Evolutionary conservation across 345 rosid genomes (phyloP), one percentile per base, ranked within the genome.

Genomic region (Psidium guajava): DNA sequence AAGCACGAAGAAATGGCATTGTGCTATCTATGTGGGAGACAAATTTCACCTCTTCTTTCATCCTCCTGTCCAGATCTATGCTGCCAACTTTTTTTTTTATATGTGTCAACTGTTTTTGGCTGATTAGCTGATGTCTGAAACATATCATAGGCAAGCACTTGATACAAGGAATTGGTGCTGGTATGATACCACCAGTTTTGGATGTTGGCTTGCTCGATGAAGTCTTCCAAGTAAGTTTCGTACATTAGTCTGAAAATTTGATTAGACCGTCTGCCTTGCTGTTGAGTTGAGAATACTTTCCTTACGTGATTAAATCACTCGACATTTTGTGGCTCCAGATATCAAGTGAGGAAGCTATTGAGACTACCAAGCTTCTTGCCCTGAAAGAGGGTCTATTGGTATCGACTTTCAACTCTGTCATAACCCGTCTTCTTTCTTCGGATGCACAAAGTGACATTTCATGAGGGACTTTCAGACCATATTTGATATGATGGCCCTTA

Each of bases 151-250:
- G 95, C 80, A 77, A 81, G 53, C 95, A 93, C 89, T 56, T 81
- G 86, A 93, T 94, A n/a, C 88, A 92, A 83, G 97, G 95, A 73
- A 87, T 93, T 87, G 95, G 95, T 13, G 91, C 93, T 81, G 95
- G 94, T 73, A 4, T 91, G 55, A 81, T 94, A 58, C 92, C 92
- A n/a, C 52, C 69, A 59, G 86, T 91, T 75, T 82, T 94, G 89
- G 87, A 94, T 74, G 58, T 85, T 64, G 85, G 28, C 69, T 22
- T 91, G 32, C 94, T 94, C 25, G 95, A 93, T 81, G 92, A 91
- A 90, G 94, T 92, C 73, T 4, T 94, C 49, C 87, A 69, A 24
- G 93, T 92, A 86, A 89, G 92, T 86, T 83, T 50, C 44, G 2
- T 11, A 47, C 8, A 20, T 49, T 59, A 12, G 54, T 54, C 75